A percentile compares a stretch with the other conserved stretches of the same genome.
Evolutionary conservation across 2,329 filamentous ascomycete genomes (phyloP).

Genomic region (Claviceps sp.): DNA sequence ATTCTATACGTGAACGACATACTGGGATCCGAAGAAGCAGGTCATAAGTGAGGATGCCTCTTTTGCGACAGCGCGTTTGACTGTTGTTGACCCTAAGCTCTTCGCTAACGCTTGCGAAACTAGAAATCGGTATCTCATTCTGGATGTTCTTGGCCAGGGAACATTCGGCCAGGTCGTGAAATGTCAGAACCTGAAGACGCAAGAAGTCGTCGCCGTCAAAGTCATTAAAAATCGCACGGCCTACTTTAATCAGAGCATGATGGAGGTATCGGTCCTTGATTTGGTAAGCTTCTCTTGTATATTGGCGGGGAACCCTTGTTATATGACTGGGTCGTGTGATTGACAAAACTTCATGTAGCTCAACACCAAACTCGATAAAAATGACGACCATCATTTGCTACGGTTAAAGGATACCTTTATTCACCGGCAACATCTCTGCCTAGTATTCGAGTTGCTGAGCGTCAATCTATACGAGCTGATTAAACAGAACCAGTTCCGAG

Average conservation of each 20-base stretch:
- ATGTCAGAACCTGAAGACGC: slow-evolving; percentile 95
- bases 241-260: slow-evolving; percentile 99
- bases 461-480: slow-evolving; percentile 98
- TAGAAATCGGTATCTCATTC: slow-evolving; percentile 88
- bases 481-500: slow-evolving; percentile 98
- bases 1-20: slow-evolving; percentile 99
- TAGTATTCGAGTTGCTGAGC: slow-evolving; percentile 91
- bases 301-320: too few species aligned
- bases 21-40: slow-evolving; percentile 89
- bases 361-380: slow-evolving; percentile 98
- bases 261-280: slow-evolving; percentile 97
- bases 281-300: slow-evolving; percentile 43
- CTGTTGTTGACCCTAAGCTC: too few species aligned
- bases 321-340: slow-evolving; percentile 3
- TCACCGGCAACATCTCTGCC: slow-evolving; percentile 87
- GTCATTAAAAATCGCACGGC: slow-evolving; percentile 98
- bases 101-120: not conserved
- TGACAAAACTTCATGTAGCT: slow-evolving; percentile 41
- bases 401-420: slow-evolving; percentile 97
- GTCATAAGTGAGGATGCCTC: slow-evolving; percentile 67
- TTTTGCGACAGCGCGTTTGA: slow-evolving; percentile 1
- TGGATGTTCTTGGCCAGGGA: slow-evolving; percentile 92
- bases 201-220: slow-evolving; percentile 97
- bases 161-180: slow-evolving; percentile 99
- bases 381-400: slow-evolving; percentile 92